These are phyloP conservation scores for Striga hermonthica DNA, from an alignment of 305 asterid species.

Conservation along the genomic window DNA sequence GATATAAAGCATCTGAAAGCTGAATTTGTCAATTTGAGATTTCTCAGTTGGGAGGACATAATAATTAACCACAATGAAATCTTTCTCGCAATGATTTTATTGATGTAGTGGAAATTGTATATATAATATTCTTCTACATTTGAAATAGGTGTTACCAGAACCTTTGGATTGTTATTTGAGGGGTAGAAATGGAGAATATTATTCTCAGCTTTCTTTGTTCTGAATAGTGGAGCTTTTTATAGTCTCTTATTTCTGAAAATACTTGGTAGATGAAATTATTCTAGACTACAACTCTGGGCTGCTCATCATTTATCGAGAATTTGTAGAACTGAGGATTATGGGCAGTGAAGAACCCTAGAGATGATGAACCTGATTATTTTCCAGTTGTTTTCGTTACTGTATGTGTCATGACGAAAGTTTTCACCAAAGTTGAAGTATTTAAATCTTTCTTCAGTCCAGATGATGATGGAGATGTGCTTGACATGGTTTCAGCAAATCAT, in stretches of 20 bases:
- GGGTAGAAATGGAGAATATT: too few relatives aligned
- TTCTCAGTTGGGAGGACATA: neutral
- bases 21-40: constrained; percentile 8
- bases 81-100: neutral
- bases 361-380: too few relatives aligned
- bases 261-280: too few relatives aligned
- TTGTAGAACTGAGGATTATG: too few relatives aligned
- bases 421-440: neutral
- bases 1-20: neutral
- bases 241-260: too few relatives aligned
- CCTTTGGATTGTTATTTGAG: neutral
- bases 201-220: too few relatives aligned
- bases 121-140: too few relatives aligned
- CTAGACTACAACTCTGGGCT: too few relatives aligned
- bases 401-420: neutral
- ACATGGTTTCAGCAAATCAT: neutral
- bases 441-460: neutral
- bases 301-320: too few relatives aligned
- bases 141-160: neutral
- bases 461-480: neutral
- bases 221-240: too few relatives aligned
- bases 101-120: neutral
- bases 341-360: too few relatives aligned
- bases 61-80: neutral
- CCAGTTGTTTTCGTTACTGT: neutral